Conservation (phyloP, 345 rosid genomes). For the Eucalyptus pumila region DNA sequence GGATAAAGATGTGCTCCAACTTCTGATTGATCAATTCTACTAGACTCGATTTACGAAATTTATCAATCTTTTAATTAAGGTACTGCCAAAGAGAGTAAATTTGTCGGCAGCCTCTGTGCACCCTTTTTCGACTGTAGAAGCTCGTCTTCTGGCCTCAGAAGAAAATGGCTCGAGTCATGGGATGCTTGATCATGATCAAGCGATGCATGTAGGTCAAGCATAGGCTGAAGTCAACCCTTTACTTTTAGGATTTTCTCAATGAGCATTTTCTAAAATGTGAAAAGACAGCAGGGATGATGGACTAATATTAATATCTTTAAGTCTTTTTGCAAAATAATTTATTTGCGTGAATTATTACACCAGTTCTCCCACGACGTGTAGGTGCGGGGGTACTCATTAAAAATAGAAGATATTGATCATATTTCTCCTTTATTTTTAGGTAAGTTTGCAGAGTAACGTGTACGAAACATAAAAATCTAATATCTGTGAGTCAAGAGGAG, state of each 20-base stretch:
- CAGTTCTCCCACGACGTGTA: neutral
- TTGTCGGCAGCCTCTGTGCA: neutral
- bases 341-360: neutral
- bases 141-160: neutral
- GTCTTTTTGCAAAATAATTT: neutral
- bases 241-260: neutral
- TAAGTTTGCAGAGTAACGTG: neutral
- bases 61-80: neutral
- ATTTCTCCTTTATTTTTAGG: neutral
- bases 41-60: neutral
- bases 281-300: neutral
- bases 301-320: neutral
- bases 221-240: neutral
- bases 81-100: neutral
- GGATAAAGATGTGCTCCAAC: neutral
- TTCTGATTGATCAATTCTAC: neutral
- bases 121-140: neutral
- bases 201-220: neutral
- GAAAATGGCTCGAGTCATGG: neutral
- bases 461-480: neutral
- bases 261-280: neutral
- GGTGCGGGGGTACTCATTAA: neutral
- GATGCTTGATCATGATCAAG: neutral
- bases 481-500: neutral
- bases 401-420: neutral